These are phyloP conservation scores for Arabis alpina DNA, from an alignment of 345 rosid genomes.

Conservation along the genomic window DNA sequence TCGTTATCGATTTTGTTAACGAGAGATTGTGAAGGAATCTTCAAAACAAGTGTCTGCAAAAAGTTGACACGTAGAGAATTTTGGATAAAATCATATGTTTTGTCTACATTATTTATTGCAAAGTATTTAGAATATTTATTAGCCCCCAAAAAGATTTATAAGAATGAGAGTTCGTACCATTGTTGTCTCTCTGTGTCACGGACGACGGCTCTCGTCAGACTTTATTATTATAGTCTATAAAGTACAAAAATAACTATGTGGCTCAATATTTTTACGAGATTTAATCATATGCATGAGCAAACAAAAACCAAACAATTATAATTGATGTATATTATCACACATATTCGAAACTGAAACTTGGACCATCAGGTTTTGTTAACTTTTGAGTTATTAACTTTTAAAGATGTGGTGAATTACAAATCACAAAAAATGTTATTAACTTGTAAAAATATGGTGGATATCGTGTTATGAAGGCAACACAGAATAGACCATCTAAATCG, in stretches of 20 bases:
- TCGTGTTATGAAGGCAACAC: too few relatives aligned
- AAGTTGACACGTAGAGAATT: constrained; percentile 19
- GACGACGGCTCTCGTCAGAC: constrained; percentile 37
- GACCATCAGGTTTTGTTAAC: neutral
- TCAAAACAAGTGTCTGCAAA: neutral
- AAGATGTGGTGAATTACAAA: neutral
- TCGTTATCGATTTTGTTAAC: constrained; percentile 17
- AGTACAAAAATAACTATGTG: constrained; percentile 1
- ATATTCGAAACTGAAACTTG: neutral
- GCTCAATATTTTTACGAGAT: neutral
- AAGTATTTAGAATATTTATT: neutral
- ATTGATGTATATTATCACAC: neutral
- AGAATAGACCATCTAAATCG: too few relatives aligned
- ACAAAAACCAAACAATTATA: neutral
- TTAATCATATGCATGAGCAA: neutral
- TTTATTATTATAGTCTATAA: neutral
- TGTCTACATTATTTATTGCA: constrained; percentile 22
- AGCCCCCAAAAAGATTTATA: constrained; percentile 26
- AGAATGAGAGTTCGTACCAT: constrained; percentile 32
- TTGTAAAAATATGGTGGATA: too few relatives aligned
- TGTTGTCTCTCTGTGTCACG: constrained; percentile 34
- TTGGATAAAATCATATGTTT: constrained; percentile 10
- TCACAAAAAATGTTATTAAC: too few relatives aligned
- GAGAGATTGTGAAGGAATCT: constrained; percentile 24
- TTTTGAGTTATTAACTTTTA: neutral